Evolutionary conservation across 2,329 filamentous ascomycete species (phyloP), one percentile per base, ranked within the genome.

Genomic region (Scedosporium apiospermum): DNA sequence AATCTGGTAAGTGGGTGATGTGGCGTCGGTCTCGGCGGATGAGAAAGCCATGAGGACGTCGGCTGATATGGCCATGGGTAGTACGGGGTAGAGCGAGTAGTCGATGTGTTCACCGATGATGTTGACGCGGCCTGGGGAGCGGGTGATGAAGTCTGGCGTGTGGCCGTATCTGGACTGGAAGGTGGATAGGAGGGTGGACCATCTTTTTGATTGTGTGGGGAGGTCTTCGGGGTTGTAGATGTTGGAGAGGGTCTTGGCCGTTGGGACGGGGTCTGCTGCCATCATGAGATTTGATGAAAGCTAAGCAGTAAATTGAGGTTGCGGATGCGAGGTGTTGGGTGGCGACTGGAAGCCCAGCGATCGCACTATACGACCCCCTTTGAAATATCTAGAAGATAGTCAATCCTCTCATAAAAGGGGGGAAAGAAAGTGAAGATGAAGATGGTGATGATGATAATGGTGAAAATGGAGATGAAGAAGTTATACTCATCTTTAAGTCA

Each of bases 101-200:
- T 99, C 95, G 71, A 99, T 96, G 78, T 99, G 95, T 82, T 99
- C 95, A 74, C 95, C 95, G 72, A 99, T 97, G 71, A 99, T 95
- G 78, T 98, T 98, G 67, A 99, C 95, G 67, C 95, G 86, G 64
- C 95, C 95, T 1, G 95, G 95, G 62, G 93, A 96, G 66, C 95
- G 88, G 9, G 93, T 85, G 21, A 98, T 86, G 70, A 96, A 97
- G 64, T 89, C 83, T 46, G 93, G 87, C 16, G 81, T 77, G 60
- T 85, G 81, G 68, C 86, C 87, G 75, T 93, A 96, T 51, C 77
- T 78, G 63, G 82, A 76, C 67, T 87, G 79, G 76, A 98, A 98
- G 67, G 82, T 82, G 60, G 82, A 77, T 51, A 93, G 78, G 53
- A 98, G 82, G 53, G 77, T 80, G 69, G 88, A 84, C 90, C 93